Evolutionary conservation across 352 stramenopile species (phyloP).

Genomic region (Globisporangium carolinianum): DNA sequence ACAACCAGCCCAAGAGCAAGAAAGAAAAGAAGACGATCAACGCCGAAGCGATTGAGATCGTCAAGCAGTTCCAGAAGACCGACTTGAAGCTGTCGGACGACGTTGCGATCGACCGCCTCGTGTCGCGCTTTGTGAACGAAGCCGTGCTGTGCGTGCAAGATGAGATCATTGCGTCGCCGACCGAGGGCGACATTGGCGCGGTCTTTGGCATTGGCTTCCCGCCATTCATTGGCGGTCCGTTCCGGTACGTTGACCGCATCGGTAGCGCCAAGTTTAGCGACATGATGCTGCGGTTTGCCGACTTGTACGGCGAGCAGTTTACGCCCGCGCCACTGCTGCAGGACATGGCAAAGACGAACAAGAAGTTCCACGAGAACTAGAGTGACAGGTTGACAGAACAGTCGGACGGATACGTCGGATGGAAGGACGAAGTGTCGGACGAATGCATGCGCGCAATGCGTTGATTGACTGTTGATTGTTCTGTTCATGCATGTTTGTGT

Average conservation of each 20-base stretch:
- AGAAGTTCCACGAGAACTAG: constrained; percentile 95
- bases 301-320: constrained; percentile 96
- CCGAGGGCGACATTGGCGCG: constrained; percentile 97
- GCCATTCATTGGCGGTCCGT: constrained; percentile 96
- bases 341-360: constrained; percentile 95
- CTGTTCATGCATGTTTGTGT: background rate
- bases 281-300: constrained; percentile 94
- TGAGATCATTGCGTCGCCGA: constrained; percentile 95
- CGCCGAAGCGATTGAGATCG: constrained; percentile 72
- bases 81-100: constrained; percentile 77
- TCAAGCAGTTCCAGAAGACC: constrained; percentile 76
- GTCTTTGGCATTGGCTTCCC: constrained; percentile 98
- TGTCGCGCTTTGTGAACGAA: constrained; percentile 97
- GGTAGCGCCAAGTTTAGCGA: constrained; percentile 93
- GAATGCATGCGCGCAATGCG: background rate
- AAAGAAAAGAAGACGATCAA: constrained; percentile 91
- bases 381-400: background rate
- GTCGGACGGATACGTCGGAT: constrained; percentile 4
- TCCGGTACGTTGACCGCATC: constrained; percentile 94
- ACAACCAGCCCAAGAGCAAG: constrained; percentile 90
- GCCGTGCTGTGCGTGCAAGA: constrained; percentile 96
- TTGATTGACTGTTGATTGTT: background rate
- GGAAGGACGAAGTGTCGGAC: background rate
- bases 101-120: constrained; percentile 90
- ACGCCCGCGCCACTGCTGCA: constrained; percentile 92